Evolutionary conservation across 2,329 filamentous ascomycete species (phyloP).

Genomic region (Beauveria scarabaeidicola): DNA sequence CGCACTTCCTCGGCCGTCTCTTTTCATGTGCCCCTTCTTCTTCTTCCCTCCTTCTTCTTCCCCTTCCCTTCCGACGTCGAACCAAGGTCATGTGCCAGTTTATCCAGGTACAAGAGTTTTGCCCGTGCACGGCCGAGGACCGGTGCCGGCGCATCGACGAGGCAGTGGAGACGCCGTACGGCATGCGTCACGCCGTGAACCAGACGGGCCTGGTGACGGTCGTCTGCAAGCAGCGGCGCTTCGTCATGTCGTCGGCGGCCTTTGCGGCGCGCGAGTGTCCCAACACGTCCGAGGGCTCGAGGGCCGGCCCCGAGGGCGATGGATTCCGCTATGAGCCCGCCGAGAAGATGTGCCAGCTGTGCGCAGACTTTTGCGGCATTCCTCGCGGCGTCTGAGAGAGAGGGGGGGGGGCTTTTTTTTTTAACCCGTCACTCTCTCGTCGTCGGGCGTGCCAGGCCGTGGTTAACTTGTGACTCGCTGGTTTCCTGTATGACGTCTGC

Average conservation of each 20-base stretch:
- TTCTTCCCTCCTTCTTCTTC: background rate
- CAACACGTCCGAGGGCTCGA: constrained; percentile 1
- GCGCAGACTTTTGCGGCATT: background rate
- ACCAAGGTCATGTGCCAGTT: constrained; percentile 3
- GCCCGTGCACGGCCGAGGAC: background rate
- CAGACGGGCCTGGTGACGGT: background rate
- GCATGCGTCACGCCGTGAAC: background rate
- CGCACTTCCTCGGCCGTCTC: background rate
- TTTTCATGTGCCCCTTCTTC: background rate
- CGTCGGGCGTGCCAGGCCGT: too few species aligned
- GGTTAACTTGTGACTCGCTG: too few species aligned
- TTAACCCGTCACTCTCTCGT: too few species aligned
- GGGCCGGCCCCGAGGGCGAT: background rate
- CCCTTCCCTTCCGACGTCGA: background rate
- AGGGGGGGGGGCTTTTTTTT: too few species aligned
- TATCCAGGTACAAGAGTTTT: constrained; percentile 4
- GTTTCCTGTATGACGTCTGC: too few species aligned
- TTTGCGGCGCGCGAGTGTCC: background rate
- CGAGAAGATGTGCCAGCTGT: background rate
- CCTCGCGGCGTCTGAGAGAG: background rate
- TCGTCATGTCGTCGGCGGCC: constrained; percentile 4
- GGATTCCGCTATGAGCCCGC: background rate
- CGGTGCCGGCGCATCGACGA: background rate
- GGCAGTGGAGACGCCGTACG: background rate
- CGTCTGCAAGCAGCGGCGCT: constrained; percentile 2